Conservation (phyloP, 2,329 filamentous ascomycete genomes). For the Orbilia brochopaga region DNA sequence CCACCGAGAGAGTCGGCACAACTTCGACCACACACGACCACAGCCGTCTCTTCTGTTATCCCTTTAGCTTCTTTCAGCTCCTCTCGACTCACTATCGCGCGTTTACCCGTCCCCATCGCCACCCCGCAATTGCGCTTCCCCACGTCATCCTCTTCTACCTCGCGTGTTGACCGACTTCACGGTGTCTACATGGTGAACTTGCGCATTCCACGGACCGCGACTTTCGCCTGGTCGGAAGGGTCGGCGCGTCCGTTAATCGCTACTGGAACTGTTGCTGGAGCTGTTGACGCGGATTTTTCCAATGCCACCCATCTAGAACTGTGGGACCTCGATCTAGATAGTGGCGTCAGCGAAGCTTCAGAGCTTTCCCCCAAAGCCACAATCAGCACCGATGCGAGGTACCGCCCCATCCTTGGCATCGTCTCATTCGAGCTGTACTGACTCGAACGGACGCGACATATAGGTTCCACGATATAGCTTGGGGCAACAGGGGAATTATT, state of each 20-base stretch:
- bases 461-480: constrained; percentile 97
- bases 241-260: constrained; percentile 79
- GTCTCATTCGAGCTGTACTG: constrained; percentile 14
- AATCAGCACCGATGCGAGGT: constrained; percentile 89
- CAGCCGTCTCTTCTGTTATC: constrained; percentile 7
- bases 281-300: constrained; percentile 95
- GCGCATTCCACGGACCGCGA: constrained; percentile 91
- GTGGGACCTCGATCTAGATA: constrained; percentile 89
- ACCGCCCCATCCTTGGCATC: constrained; percentile 55
- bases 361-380: constrained; percentile 86
- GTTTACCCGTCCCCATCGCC: background rate
- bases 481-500: constrained; percentile 89
- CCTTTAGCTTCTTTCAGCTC: background rate
- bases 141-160: constrained; percentile 25
- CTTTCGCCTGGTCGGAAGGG: constrained; percentile 94
- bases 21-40: constrained; percentile 32
- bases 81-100: background rate
- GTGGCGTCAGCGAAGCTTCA: constrained; percentile 69
- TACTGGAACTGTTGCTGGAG: constrained; percentile 91
- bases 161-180: constrained; percentile 46
- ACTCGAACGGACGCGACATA: constrained; percentile 25
- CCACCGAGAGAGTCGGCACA: constrained; percentile 32
- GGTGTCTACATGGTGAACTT: constrained; percentile 79
- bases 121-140: constrained; percentile 4
- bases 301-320: constrained; percentile 95